Base-by-base conservation (phyloP, 129 eudicot species). In the Gnaphalium uliginosum region DNA sequence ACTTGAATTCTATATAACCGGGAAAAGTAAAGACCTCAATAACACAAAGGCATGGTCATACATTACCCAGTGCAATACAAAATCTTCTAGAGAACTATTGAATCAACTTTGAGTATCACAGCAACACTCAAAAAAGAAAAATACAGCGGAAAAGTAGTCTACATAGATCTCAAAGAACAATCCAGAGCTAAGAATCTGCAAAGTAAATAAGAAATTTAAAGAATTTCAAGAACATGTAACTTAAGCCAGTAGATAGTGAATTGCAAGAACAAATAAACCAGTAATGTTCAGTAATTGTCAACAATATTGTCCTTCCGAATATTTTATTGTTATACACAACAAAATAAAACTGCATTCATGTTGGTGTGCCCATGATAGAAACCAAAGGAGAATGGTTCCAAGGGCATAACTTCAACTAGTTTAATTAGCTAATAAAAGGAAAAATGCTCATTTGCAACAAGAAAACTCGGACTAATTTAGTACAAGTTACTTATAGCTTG, bases 121-220 rank as follows among this genome's bases (percentile, higher is more conserved):
- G 25, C 15, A 27, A 32, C 22, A 72, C 21, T 72, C 22, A 72
- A 26, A 54, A 72, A 53, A 0, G 3, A 13, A 72, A 72, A 33
- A 30, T 30, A 53, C 76, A 53, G 29, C 3, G 33, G 43, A 29
- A 51, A 71, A 6, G 27, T 71, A 71, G 26, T 27, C 21, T 56
- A 72, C 48, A 18, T 72, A 57, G 76, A 72, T 54, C 53, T 32
- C 8, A 35, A 72, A 32, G 27, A 72, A 30, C 14, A 37, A 39
- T 67, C 60, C 23, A 18, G 22, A 39, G 75, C 69, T 77, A 77
- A 23, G 81, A 77, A 77, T 77, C 81, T 77, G 81, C 81, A 77
- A 68, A 77, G 35, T 8, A 21, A 68, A 77, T 18, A 76, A 33
- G 37, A 32, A 37, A 18, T 61, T 74, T 25, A 58, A 18, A 24